Conservation (phyloP, 1,139 yeast genomes). For the Nadsonia commutata region DNA sequence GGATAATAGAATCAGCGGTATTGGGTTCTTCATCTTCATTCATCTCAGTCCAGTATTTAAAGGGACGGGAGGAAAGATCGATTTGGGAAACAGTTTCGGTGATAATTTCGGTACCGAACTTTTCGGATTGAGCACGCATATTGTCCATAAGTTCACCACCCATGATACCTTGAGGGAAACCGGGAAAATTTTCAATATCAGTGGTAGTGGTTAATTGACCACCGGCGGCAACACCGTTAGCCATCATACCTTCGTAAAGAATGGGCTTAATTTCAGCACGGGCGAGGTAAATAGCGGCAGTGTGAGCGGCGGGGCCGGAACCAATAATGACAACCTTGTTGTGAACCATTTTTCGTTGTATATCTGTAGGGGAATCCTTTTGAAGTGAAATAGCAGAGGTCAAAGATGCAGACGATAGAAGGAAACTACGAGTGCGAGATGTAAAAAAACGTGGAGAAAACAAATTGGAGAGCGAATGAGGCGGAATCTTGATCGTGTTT, state of each 20-base stretch:
- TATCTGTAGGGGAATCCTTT: neutral
- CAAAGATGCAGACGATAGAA: slow-evolving; percentile 6
- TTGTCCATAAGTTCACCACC: slow-evolving; percentile 84
- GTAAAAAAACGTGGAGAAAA: slow-evolving; percentile 6
- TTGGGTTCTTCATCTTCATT: slow-evolving; percentile 68
- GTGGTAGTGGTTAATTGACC: slow-evolving; percentile 98
- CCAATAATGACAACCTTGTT: slow-evolving; percentile 86
- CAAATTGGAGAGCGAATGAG: slow-evolving; percentile 6
- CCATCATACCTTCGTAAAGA: slow-evolving; percentile 88
- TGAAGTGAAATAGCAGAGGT: slow-evolving; percentile 4
- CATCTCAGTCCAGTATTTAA: slow-evolving; percentile 94
- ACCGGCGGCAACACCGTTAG: slow-evolving; percentile 97
- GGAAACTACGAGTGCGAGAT: slow-evolving; percentile 5
- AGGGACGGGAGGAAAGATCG: slow-evolving; percentile 73
- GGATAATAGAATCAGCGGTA: slow-evolving; percentile 80
- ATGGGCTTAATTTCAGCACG: slow-evolving; percentile 94
- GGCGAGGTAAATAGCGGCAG: slow-evolving; percentile 92
- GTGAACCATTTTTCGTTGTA: slow-evolving; percentile 29
- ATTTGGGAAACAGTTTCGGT: slow-evolving; percentile 91
- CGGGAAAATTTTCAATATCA: slow-evolving; percentile 90
- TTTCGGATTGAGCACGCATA: slow-evolving; percentile 76
- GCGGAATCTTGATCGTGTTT: slow-evolving; percentile 4
- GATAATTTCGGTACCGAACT: slow-evolving; percentile 84
- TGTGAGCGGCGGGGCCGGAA: slow-evolving; percentile 98
- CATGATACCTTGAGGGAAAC: slow-evolving; percentile 87